Evolutionary conservation across 352 stramenopile species (phyloP).

Genomic region (Phytopythium chamaehyphon): DNA sequence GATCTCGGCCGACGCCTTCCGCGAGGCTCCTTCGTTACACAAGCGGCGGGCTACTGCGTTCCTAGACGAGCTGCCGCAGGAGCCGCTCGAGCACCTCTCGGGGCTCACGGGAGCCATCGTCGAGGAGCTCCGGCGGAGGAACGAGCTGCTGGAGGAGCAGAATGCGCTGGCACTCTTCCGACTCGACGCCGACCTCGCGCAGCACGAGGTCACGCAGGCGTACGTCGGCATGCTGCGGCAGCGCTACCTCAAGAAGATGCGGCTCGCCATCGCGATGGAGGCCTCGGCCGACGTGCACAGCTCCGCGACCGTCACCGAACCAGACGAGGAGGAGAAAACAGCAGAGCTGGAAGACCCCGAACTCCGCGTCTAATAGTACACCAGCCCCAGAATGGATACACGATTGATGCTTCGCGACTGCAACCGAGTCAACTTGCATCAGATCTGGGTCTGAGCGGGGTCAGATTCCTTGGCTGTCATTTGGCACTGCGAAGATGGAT

Average conservation of each 20-base stretch:
- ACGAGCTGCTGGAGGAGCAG: slow-evolving; percentile 68
- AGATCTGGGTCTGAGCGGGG: too few relatives aligned
- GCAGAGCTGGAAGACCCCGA: neutral
- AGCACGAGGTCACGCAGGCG: slow-evolving; percentile 44
- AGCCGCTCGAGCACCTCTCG: slow-evolving; percentile 17
- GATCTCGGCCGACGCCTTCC: neutral
- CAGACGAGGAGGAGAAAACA: slow-evolving; percentile 5
- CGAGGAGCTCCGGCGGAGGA: slow-evolving; percentile 53
- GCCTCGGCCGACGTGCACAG: neutral
- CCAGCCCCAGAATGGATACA: too few relatives aligned
- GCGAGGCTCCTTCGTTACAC: neutral
- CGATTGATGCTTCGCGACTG: too few relatives aligned
- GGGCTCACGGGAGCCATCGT: slow-evolving; percentile 31
- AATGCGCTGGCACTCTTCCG: slow-evolving; percentile 68
- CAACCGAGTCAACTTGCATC: too few relatives aligned
- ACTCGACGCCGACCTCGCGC: slow-evolving; percentile 39
- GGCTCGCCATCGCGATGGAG: slow-evolving; percentile 13
- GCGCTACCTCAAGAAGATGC: slow-evolving; percentile 52
- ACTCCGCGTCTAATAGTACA: too few relatives aligned
- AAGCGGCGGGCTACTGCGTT: slow-evolving; percentile 5
- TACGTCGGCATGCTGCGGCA: slow-evolving; percentile 45
- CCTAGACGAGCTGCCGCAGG: slow-evolving; percentile 2
- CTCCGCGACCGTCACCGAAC: neutral
- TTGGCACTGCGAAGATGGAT: too few relatives aligned
- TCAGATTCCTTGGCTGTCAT: too few relatives aligned